phyloP scores from a whole-genome alignment of 2,329 filamentous ascomycete species.

The Blastomyces silverae region DNA sequence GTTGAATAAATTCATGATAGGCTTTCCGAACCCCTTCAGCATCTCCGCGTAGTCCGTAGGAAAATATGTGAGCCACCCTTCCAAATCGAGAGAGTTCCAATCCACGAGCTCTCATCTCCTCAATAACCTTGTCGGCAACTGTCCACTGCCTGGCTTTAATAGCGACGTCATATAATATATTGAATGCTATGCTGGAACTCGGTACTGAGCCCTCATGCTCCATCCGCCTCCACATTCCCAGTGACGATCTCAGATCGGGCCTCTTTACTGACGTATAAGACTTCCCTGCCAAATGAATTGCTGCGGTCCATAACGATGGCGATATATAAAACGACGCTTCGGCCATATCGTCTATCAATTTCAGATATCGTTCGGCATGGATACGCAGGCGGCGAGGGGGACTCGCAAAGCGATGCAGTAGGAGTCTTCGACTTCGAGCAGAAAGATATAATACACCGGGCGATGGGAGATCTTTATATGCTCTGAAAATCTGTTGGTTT shows the following conservation, averaged over 20 bases:
- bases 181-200: constrained; percentile 77
- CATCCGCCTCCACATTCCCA: constrained; percentile 85
- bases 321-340: constrained; percentile 62
- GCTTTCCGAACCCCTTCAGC: constrained; percentile 65
- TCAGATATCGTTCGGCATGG: constrained; percentile 72
- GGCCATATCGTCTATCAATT: constrained; percentile 76
- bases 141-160: constrained; percentile 76
- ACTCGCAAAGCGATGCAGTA: constrained; percentile 63
- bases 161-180: constrained; percentile 83
- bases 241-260: constrained; percentile 58
- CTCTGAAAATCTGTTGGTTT: constrained; percentile 47
- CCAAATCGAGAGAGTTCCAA: constrained; percentile 70
- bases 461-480: constrained; percentile 48
- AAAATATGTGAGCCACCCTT: constrained; percentile 74
- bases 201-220: constrained; percentile 61
- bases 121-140: constrained; percentile 75
- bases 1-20: constrained; percentile 75
- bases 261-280: constrained; percentile 56
- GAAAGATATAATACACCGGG: constrained; percentile 50
- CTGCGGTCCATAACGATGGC: constrained; percentile 70
- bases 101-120: constrained; percentile 67
- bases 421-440: constrained; percentile 49
- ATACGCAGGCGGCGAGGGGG: constrained; percentile 34
- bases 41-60: constrained; percentile 68
- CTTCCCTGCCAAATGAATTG: constrained; percentile 69